phyloP scores from a whole-genome alignment of 192 early-diverging fungal genomes.

The Gigaspora rosea region DNA sequence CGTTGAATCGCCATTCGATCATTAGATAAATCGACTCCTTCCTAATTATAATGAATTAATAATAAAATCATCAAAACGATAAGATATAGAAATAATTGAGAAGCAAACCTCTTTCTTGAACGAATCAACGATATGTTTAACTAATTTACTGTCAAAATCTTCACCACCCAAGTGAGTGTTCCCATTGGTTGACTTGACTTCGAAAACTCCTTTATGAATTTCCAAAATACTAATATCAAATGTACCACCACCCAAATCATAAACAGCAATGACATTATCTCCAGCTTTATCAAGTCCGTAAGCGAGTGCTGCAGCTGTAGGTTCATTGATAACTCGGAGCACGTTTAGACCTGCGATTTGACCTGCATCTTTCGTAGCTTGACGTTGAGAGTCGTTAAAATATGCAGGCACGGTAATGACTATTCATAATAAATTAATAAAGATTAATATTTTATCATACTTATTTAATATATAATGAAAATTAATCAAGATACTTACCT shows the following conservation, averaged over 20 bases:
- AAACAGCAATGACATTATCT: conserved; percentile 92
- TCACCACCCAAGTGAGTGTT: conserved; percentile 87
- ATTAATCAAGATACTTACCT: not conserved
- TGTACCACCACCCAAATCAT: conserved; percentile 98
- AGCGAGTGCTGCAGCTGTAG: conserved; percentile 91
- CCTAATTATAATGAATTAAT: conserved; percentile 11
- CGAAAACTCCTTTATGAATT: conserved; percentile 97
- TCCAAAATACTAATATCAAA: conserved; percentile 99
- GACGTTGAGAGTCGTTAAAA: conserved; percentile 97
- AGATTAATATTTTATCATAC: not conserved
- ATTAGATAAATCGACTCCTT: conserved; percentile 77
- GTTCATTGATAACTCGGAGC: conserved; percentile 93
- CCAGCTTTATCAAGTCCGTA: conserved; percentile 86
- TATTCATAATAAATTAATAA: not conserved
- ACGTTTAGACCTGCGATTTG: conserved; percentile 88
- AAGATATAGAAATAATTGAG: not conserved
- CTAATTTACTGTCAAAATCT: conserved; percentile 73
- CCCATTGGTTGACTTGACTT: conserved; percentile 98
- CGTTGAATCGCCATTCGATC: conserved; percentile 98
- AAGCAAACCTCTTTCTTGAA: conserved; percentile 82
- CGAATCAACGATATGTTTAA: conserved; percentile 76
- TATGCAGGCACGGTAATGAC: conserved; percentile 99
- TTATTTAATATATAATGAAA: not conserved
- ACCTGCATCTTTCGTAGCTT: conserved; percentile 96
- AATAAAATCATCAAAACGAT: not conserved